Percentiles rank a stretch among this genome's conserved stretches.
These are phyloP conservation scores for Aspergillus cristatus DNA, from an alignment of 495 filamentous ascomycete species.

Conservation along the genomic window DNA sequence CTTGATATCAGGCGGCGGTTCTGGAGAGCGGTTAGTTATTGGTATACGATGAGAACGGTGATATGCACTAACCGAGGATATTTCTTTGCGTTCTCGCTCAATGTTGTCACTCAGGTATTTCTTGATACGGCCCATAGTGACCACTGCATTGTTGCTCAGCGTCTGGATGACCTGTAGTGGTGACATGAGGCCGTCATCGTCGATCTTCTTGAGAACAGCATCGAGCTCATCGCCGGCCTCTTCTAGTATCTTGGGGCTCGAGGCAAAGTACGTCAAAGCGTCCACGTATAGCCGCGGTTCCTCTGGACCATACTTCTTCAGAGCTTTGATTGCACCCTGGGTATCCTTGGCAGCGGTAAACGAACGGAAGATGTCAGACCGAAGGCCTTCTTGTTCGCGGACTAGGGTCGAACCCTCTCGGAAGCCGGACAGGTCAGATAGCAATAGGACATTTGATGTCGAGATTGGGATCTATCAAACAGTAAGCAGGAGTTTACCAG, in stretches of 20 bases:
- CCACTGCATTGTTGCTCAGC: conserved; percentile 71
- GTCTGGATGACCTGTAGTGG: conserved; percentile 96
- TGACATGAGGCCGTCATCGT: conserved; percentile 85
- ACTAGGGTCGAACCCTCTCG: conserved; percentile 84
- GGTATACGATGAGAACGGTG: background rate
- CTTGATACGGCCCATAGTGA: conserved; percentile 96
- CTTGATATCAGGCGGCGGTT: conserved; percentile 77
- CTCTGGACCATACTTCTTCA: conserved; percentile 82
- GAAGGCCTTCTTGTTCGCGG: conserved; percentile 83
- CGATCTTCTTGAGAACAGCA: conserved; percentile 73
- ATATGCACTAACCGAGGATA: conserved; percentile 44
- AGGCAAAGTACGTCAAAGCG: conserved; percentile 88
- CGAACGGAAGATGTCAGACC: conserved; percentile 93
- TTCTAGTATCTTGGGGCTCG: conserved; percentile 66
- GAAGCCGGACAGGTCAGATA: conserved; percentile 89
- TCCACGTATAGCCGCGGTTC: conserved; percentile 92
- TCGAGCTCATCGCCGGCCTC: conserved; percentile 81
- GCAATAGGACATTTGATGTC: conserved; percentile 83
- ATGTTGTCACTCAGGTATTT: conserved; percentile 83
- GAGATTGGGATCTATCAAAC: conserved; percentile 64
- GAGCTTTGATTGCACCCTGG: conserved; percentile 74
- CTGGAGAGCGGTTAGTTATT: conserved; percentile 23
- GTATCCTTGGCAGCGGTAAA: conserved; percentile 94
- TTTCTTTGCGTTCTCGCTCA: conserved; percentile 77
- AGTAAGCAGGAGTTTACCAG: conserved; percentile 13